These are phyloP conservation scores for Cryptococcus sp. DNA, from an alignment of 1,284 basidiomycete genomes.

Conservation along the genomic window DNA sequence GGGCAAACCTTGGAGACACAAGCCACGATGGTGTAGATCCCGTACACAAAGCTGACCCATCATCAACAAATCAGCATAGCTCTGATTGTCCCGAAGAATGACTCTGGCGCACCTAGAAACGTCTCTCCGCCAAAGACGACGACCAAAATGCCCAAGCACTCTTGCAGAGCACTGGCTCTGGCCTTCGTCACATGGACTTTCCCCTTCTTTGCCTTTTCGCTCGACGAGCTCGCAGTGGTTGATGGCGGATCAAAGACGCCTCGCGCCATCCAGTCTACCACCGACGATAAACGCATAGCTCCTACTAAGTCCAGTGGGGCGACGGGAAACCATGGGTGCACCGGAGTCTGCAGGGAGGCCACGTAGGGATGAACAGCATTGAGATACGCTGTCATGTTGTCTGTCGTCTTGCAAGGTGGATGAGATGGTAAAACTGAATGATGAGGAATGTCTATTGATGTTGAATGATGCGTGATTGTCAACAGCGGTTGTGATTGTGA, in stretches of 20 bases:
- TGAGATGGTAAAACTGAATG: background rate
- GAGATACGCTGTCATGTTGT: conserved; percentile 7
- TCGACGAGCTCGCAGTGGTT: background rate
- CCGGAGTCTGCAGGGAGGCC: conserved; percentile 29
- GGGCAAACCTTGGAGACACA: conserved; percentile 39
- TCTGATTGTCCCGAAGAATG: background rate
- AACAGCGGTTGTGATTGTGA: too few relatives aligned
- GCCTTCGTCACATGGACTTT: conserved; percentile 10
- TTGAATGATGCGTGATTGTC: too few relatives aligned
- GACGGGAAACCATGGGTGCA: conserved; percentile 43
- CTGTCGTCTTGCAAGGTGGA: background rate
- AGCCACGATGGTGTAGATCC: conserved; percentile 50
- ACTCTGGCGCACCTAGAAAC: conserved; percentile 42
- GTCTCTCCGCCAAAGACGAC: conserved; percentile 54
- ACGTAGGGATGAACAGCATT: conserved; percentile 13
- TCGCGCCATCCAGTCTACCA: conserved; percentile 47
- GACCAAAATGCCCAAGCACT: conserved; percentile 46
- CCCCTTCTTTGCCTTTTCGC: conserved; percentile 17
- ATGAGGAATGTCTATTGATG: too few relatives aligned
- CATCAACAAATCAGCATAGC: background rate
- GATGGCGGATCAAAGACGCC: conserved; percentile 32
- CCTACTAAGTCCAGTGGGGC: conserved; percentile 47
- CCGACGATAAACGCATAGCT: conserved; percentile 43
- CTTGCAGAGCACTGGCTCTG: conserved; percentile 41
- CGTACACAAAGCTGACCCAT: conserved; percentile 34